A percentile compares a stretch with the other conserved stretches of the same genome.
Evolutionary conservation across 441 rosid genomes (phyloP).

Genomic region (Kokia cookei): DNA sequence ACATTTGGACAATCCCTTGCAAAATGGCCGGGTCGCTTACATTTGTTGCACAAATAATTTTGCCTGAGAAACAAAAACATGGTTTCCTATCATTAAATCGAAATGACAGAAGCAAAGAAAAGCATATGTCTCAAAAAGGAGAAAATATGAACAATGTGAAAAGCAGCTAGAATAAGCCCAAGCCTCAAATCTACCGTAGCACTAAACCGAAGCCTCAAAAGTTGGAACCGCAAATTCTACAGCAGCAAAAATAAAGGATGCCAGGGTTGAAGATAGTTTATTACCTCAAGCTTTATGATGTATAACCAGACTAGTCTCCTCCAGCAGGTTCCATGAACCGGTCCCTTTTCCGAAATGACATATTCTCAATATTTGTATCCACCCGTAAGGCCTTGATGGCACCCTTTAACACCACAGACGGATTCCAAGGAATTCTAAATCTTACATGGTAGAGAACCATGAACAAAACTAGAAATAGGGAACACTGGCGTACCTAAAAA

Average conservation of each 20-base stretch:
- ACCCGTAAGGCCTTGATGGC: background rate
- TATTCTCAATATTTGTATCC: background rate
- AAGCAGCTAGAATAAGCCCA: background rate
- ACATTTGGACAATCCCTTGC: constrained; percentile 14
- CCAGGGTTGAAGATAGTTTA: background rate
- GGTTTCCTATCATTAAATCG: background rate
- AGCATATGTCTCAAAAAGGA: background rate
- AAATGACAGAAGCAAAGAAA: background rate
- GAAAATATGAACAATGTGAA: background rate
- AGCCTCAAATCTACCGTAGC: background rate
- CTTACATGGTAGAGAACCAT: background rate
- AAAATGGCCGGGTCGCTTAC: constrained; percentile 17
- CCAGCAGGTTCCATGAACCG: background rate
- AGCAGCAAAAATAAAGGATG: background rate
- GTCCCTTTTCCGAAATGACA: background rate
- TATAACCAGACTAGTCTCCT: background rate
- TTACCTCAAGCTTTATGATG: background rate
- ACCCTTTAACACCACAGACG: background rate
- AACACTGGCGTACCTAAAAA: background rate
- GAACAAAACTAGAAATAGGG: too few species aligned
- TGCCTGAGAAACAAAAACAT: constrained; percentile 7
- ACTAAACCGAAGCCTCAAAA: background rate
- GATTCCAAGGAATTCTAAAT: background rate
- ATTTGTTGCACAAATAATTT: constrained; percentile 14
- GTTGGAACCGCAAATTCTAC: background rate